These are phyloP conservation scores for Rhizoclosmatium sp. DNA, from an alignment of 192 early-diverging fungal species.

Conservation along the genomic window DNA sequence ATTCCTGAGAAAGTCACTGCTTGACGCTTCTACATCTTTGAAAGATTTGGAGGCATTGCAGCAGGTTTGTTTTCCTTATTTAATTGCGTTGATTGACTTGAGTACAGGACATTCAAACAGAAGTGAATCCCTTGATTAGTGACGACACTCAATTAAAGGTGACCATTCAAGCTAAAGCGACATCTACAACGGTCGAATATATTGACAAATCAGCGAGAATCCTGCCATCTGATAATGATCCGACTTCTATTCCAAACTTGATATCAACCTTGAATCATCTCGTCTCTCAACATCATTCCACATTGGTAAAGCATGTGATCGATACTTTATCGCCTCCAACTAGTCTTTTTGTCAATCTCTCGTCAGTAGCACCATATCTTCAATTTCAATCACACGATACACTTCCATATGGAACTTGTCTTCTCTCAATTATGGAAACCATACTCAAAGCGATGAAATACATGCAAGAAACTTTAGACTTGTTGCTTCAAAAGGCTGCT, in stretches of 20 bases:
- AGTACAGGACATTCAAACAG: neutral
- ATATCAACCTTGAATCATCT: neutral
- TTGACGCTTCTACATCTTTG: too few relatives aligned
- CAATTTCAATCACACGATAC: neutral
- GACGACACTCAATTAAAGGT: neutral
- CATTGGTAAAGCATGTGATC: neutral
- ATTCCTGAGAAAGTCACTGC: constrained; percentile 9
- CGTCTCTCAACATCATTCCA: neutral
- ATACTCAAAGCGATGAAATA: neutral
- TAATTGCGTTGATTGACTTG: neutral
- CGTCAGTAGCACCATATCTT: neutral
- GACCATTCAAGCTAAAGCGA: neutral
- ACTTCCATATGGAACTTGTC: neutral
- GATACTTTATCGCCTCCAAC: neutral
- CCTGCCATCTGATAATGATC: neutral
- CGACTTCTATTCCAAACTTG: neutral
- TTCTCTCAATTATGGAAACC: constrained; percentile 6
- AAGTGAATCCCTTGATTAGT: neutral
- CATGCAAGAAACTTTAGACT: neutral
- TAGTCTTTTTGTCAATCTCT: too few relatives aligned
- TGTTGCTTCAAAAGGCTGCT: neutral
- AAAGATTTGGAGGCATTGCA: neutral
- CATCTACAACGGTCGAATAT: neutral
- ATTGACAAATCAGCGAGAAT: neutral
- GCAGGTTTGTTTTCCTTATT: neutral